phyloP scores from a whole-genome alignment of 371 early-diverging fungal species.

The Saksenaea vasiformis region DNA sequence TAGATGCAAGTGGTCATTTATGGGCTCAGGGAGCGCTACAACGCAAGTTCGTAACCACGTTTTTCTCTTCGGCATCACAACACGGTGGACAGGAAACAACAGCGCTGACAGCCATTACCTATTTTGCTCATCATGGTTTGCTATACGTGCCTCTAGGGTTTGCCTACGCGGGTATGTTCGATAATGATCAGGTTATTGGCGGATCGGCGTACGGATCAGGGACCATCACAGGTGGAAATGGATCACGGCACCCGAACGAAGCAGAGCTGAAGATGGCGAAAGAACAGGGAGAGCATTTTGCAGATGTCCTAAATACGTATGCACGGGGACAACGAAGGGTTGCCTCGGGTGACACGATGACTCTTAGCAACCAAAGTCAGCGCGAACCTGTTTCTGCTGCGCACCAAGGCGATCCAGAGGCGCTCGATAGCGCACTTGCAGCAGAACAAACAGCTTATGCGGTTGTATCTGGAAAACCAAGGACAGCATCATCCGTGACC shows the following conservation, averaged over 20 bases:
- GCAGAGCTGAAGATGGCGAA: constrained; percentile 70
- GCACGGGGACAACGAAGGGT: background rate
- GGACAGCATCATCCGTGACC: background rate
- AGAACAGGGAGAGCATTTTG: constrained; percentile 70
- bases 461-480: background rate
- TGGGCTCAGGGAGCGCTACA: constrained; percentile 69
- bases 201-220: constrained; percentile 81
- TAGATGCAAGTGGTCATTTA: constrained; percentile 75
- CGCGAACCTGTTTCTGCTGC: background rate
- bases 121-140: constrained; percentile 81
- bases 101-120: constrained; percentile 64
- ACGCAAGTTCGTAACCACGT: constrained; percentile 74
- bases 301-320: constrained; percentile 46
- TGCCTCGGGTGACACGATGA: background rate
- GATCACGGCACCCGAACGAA: constrained; percentile 61
- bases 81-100: constrained; percentile 86
- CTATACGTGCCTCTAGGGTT: constrained; percentile 78
- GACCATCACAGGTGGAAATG: constrained; percentile 72
- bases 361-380: background rate
- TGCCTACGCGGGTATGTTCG: constrained; percentile 39
- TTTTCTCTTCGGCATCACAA: constrained; percentile 71
- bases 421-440: constrained; percentile 14
- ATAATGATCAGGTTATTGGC: constrained; percentile 51
- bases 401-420: constrained; percentile 8
- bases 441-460: constrained; percentile 15